Conservation (phyloP, 108 stramenopile species). For the Poteriospumella lacustris region DNA sequence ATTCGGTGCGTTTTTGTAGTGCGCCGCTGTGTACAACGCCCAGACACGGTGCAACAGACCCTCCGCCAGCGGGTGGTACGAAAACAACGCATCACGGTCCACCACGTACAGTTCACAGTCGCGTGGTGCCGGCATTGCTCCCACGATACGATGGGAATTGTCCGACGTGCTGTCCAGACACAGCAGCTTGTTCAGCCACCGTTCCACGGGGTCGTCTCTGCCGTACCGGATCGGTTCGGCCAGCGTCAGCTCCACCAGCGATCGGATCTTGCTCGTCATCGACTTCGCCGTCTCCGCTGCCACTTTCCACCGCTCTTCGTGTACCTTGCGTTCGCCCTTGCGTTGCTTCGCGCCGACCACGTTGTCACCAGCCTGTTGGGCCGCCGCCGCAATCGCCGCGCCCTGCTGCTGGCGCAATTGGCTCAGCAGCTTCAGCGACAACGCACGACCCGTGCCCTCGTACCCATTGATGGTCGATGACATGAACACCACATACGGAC, state of each 20-base stretch:
- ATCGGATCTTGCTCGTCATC: slow-evolving; percentile 20
- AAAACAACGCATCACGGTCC: slow-evolving; percentile 95
- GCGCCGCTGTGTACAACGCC: slow-evolving; percentile 93
- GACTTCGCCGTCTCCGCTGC: slow-evolving; percentile 38
- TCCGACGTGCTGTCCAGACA: slow-evolving; percentile 74
- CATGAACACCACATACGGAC: slow-evolving; percentile 72
- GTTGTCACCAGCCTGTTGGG: slow-evolving; percentile 29
- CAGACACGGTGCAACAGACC: slow-evolving; percentile 90
- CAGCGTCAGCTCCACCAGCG: slow-evolving; percentile 74
- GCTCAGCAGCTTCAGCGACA: slow-evolving; percentile 92
- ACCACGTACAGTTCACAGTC: slow-evolving; percentile 94
- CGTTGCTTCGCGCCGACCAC: slow-evolving; percentile 23
- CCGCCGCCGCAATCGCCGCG: slow-evolving; percentile 33
- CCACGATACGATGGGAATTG: slow-evolving; percentile 49
- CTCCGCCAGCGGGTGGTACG: slow-evolving; percentile 94
- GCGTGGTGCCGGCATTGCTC: slow-evolving; percentile 80
- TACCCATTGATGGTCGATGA: slow-evolving; percentile 97
- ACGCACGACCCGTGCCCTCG: slow-evolving; percentile 94
- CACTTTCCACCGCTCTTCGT: slow-evolving; percentile 45
- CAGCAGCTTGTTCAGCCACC: slow-evolving; percentile 86
- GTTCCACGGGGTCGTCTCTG: slow-evolving; percentile 79
- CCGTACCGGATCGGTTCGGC: slow-evolving; percentile 92
- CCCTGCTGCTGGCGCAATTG: slow-evolving; percentile 71
- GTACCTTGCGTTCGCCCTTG: slow-evolving; percentile 75
- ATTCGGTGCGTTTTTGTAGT: slow-evolving; percentile 99